Base-by-base conservation (phyloP, 805 yeast species). In the Spencermartinsiella europaea region DNA sequence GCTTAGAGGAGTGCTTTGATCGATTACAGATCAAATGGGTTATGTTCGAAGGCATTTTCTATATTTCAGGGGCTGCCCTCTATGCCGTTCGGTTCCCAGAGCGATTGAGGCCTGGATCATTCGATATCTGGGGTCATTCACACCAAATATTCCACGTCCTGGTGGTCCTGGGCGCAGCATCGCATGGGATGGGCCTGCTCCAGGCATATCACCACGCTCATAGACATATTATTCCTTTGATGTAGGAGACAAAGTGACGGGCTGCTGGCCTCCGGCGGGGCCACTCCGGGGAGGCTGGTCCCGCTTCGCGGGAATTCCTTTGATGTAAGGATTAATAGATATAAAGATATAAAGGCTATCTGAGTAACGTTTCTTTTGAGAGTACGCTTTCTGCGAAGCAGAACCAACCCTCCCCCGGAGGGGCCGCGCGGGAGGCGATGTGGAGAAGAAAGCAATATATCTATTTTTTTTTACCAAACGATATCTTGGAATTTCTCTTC, bases 41-140 rank as follows among this genome's bases (percentile, higher is more conserved):
- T 12, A 53, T 81, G 0, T 52, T 72, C 5, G 96, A 88, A 63
- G 96, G 88, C 0, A 59, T 76, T 1, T 76, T 84, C 38, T 90
- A 89, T 63, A 83, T 88, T 2, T 53, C 68, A 4, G 97, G 97
- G 0, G 96, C 96, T 0, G 70, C 73, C 1, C 63, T 90, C 44
- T 89, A 89, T 62, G 96, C 95, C 0, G 62, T 73, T 20, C 71
- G 96, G 49, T 63, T 85, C 28, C 97, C 97, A 0, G 97, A 89
- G 60, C 70, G 84, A 41, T 68, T 71, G 36, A 54, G 53, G 3
- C 86, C 87, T 0, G 89, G 89, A 0, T 62, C 48, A 17, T 85
- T 74, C 60, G 95, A 87, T 55, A 57, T 77, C 8, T 73, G 77
- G 64, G 95, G 95, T 1, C 84, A 85, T 54, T 83, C 95, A 4